Conservation (phyloP, 768 basidiomycete species). For the Mrakia frigida region DNA sequence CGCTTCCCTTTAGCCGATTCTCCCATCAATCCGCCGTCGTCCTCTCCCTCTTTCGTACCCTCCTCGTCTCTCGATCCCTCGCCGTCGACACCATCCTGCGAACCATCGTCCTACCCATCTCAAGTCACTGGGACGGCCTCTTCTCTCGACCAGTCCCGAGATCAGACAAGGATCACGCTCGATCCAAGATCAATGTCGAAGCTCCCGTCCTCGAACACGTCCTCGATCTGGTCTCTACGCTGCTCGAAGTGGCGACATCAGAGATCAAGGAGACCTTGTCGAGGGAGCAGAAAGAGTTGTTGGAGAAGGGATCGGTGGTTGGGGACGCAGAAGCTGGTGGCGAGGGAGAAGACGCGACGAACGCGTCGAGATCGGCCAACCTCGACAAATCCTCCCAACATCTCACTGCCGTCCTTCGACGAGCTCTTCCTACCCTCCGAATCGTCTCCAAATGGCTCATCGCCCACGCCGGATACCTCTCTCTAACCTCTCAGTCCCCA, state of each 20-base stretch:
- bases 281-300: slow-evolving; percentile 44
- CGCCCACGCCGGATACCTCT: slow-evolving; percentile 65
- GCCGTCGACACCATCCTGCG: slow-evolving; percentile 17
- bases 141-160: slow-evolving; percentile 7
- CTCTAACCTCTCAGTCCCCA: slow-evolving; percentile 44
- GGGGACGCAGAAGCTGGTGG: neutral
- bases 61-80: slow-evolving; percentile 19
- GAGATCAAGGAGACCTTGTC: slow-evolving; percentile 50
- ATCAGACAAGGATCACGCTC: slow-evolving; percentile 1
- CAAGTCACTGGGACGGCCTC: slow-evolving; percentile 18
- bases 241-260: slow-evolving; percentile 61
- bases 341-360: neutral
- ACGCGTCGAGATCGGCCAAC: neutral
- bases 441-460: slow-evolving; percentile 85
- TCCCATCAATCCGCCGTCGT: neutral
- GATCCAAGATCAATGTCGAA: slow-evolving; percentile 49
- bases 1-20: neutral
- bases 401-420: slow-evolving; percentile 73
- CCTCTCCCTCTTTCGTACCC: neutral
- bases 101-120: slow-evolving; percentile 7
- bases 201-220: slow-evolving; percentile 63
- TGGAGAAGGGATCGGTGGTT: slow-evolving; percentile 27
- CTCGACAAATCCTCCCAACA: slow-evolving; percentile 11
- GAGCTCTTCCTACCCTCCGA: slow-evolving; percentile 78
- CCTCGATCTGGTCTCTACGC: slow-evolving; percentile 57